These are phyloP conservation scores for Fabrea salina DNA, from an alignment of 169 alveolate genomes.

Conservation along the genomic window DNA sequence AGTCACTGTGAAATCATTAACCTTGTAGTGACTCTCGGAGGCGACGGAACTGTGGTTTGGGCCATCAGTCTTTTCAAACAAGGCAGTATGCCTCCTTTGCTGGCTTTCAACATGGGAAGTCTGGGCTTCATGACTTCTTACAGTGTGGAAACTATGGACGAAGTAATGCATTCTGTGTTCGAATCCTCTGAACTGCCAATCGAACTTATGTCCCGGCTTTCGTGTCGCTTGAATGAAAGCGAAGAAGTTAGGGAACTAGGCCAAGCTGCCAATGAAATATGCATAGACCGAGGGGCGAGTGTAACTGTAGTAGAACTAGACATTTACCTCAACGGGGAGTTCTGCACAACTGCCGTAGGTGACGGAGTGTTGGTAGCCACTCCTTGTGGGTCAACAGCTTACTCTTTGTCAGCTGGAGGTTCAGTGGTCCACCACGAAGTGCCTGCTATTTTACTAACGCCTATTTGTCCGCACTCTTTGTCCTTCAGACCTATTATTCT, in stretches of 20 bases:
- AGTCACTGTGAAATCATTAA: slow-evolving; percentile 56
- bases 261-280: slow-evolving; percentile 9
- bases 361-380: slow-evolving; percentile 93
- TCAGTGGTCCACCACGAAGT: slow-evolving; percentile 93
- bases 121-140: slow-evolving; percentile 57
- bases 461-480: slow-evolving; percentile 94
- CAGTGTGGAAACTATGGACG: slow-evolving; percentile 26
- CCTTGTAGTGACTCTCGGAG: slow-evolving; percentile 89
- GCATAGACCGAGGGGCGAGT: slow-evolving; percentile 11
- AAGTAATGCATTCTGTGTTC: slow-evolving; percentile 14
- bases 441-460: slow-evolving; percentile 88
- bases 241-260: background rate
- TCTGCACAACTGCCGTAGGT: slow-evolving; percentile 70
- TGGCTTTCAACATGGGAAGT: slow-evolving; percentile 59
- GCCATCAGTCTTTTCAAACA: slow-evolving; percentile 80
- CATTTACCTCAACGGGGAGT: slow-evolving; percentile 45
- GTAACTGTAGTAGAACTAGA: slow-evolving; percentile 29
- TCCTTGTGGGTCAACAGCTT: slow-evolving; percentile 99
- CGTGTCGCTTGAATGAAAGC: slow-evolving; percentile 31
- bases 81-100: slow-evolving; percentile 57
- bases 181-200: background rate
- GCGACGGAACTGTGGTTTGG: slow-evolving; percentile 93
- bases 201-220: background rate
- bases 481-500: slow-evolving; percentile 94
- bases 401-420: slow-evolving; percentile 97